phyloP scores from a whole-genome alignment of 2,329 filamentous ascomycete genomes.

The Diaporthe caulivora region DNA sequence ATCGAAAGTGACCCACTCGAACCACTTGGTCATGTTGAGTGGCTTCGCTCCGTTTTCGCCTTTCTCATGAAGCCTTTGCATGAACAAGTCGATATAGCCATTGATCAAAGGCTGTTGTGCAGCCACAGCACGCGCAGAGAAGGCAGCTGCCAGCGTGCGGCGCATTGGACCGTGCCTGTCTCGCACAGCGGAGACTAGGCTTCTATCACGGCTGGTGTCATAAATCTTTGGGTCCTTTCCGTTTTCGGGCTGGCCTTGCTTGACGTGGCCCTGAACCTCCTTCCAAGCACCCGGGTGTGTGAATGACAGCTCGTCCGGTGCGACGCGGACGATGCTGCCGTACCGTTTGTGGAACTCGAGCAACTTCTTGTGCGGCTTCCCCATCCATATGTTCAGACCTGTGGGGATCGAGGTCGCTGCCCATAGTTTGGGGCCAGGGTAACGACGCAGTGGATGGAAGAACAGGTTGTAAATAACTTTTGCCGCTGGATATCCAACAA shows the following conservation, averaged over 20 bases:
- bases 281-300: constrained; percentile 27
- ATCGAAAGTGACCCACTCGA: constrained; percentile 47
- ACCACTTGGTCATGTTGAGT: constrained; percentile 46
- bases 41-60: constrained; percentile 37
- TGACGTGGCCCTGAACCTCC: constrained; percentile 32
- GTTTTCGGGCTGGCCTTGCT: constrained; percentile 27
- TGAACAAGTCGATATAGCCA: constrained; percentile 32
- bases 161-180: constrained; percentile 29
- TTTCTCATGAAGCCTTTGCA: constrained; percentile 46
- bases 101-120: constrained; percentile 35
- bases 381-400: not conserved
- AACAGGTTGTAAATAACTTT: constrained; percentile 36
- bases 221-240: constrained; percentile 24
- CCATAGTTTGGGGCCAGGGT: constrained; percentile 35
- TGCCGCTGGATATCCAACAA: constrained; percentile 17
- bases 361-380: constrained; percentile 24
- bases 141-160: constrained; percentile 30
- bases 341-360: constrained; percentile 29
- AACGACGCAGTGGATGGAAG: constrained; percentile 26
- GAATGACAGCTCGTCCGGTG: constrained; percentile 28
- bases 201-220: not conserved
- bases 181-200: not conserved
- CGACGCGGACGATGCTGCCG: constrained; percentile 28
- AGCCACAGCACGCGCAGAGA: constrained; percentile 32
- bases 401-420: constrained; percentile 25